Evolutionary conservation across 805 yeast genomes (phyloP).

Genomic region (Kuraishia piskuri): DNA sequence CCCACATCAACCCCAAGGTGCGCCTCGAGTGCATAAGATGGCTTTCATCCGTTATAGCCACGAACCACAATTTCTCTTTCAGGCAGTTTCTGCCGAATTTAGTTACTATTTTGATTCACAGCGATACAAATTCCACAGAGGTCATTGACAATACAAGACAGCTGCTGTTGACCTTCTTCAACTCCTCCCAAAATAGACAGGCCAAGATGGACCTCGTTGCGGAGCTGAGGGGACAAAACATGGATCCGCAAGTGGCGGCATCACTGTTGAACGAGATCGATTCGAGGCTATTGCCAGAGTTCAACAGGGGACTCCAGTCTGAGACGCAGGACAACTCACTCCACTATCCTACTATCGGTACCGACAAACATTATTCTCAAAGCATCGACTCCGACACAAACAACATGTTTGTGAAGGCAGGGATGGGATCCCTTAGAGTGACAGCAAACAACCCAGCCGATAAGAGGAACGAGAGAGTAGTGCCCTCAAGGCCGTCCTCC

Average conservation of each 20-base stretch:
- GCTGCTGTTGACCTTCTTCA: conserved; percentile 29
- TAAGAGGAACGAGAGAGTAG: conserved; percentile 6
- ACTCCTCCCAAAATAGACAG: conserved; percentile 21
- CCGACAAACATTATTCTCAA: too few relatives aligned
- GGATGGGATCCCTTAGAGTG: conserved; percentile 14
- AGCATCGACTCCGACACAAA: too few relatives aligned
- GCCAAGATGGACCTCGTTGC: conserved; percentile 37
- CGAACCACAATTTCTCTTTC: conserved; percentile 26
- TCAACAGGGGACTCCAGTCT: conserved; percentile 2
- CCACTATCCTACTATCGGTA: neutral
- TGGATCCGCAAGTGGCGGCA: conserved; percentile 16
- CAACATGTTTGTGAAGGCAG: conserved; percentile 17
- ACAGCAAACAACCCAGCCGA: neutral
- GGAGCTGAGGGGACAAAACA: conserved; percentile 27
- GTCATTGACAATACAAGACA: neutral
- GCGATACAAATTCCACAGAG: neutral
- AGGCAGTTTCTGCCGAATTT: conserved; percentile 17
- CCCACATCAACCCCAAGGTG: conserved; percentile 26
- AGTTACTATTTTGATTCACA: conserved; percentile 14
- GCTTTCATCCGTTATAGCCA: conserved; percentile 31
- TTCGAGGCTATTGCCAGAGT: conserved; percentile 14
- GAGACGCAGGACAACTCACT: neutral
- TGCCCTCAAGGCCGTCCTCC: conserved; percentile 3
- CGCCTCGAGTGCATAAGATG: conserved; percentile 36
- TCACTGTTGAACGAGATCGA: conserved; percentile 22